phyloP scores from a whole-genome alignment of 208 protist species.

The Vickermania spadyakhi region DNA sequence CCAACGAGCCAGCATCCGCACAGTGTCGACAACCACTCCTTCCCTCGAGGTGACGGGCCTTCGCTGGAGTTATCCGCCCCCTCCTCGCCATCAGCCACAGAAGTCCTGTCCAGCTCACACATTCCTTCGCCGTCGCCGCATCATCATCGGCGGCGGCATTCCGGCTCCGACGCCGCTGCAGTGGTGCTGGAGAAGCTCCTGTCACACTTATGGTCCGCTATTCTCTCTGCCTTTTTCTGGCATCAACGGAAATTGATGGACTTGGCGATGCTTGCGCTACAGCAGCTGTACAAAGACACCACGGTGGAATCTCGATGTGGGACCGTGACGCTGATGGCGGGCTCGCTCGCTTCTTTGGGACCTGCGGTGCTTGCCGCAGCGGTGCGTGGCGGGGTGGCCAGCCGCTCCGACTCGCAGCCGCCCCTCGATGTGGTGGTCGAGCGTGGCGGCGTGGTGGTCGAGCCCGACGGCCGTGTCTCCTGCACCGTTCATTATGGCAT shows the following conservation, averaged over 20 bases:
- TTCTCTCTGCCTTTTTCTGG: constrained; percentile 17
- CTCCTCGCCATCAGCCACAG: too few relatives aligned
- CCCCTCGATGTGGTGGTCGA: not conserved
- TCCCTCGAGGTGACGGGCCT: too few relatives aligned
- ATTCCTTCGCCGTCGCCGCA: too few relatives aligned
- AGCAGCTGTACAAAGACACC: constrained; percentile 4
- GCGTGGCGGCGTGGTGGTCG: not conserved
- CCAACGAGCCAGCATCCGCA: too few relatives aligned
- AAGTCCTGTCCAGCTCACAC: too few relatives aligned
- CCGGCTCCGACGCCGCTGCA: too few relatives aligned
- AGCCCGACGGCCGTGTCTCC: not conserved
- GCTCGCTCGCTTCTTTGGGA: not conserved
- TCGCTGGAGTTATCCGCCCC: too few relatives aligned
- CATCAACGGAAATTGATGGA: constrained; percentile 14
- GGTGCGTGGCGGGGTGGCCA: not conserved
- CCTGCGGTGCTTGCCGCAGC: not conserved
- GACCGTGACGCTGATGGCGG: not conserved
- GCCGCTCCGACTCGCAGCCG: not conserved
- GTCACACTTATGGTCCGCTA: constrained; percentile 3
- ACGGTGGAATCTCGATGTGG: not conserved
- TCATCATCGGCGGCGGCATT: too few relatives aligned
- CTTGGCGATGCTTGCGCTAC: constrained; percentile 8
- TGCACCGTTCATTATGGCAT: not conserved
- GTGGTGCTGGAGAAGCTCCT: not conserved
- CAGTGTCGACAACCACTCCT: too few relatives aligned